Base-by-base conservation (phyloP, 1,284 basidiomycete species). In the Ganoderma meredithae region DNA sequence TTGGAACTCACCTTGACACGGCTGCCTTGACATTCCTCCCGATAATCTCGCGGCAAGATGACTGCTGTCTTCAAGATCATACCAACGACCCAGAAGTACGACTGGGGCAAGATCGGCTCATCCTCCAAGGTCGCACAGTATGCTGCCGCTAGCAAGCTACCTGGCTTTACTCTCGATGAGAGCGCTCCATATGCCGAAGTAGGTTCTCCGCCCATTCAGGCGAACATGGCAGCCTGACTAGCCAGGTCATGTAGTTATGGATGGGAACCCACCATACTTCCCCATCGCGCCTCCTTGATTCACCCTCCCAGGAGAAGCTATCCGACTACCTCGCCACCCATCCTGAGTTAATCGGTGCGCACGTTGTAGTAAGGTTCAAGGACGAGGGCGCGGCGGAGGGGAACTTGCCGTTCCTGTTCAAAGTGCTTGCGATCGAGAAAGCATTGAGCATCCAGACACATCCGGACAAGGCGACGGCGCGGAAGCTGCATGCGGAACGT, bases 401-500 rank as follows among this genome's bases (percentile, higher is more conserved):
- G 64, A 92, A 94, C 74, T 84, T 98, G 12, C 96, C 96, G 0
- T 98, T 97, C 82, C 81, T 98, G 65, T 95, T 98, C 87, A 98
- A 98, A 80, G 91, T 97, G 19, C 88, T 99, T 49, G 93, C 94
- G 19, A 97, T 99, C 73, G 88, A 92, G 74, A 98, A 98, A 79
- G 96, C 97, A 1, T 84, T 99, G 69, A 97, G 95, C 76, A 98
- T 99, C 66, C 97, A 99, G 82, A 95, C 95, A 7, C 98, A 99
- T 80, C 98, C 98, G 6, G 94, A 99, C 83, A 98, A 98, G 86
- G 77, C 82, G 75, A 92, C 95, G 19, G 97, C 96, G 0, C 87
- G 94, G 82, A 83, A 82, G 72, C 82, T 99, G 60, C 92, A 96
- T 77, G 83, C 82, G 17, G 85, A 90, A 74, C 86, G 90, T 68